Conservation (phyloP, 139 green algal species). For the Chlamydomonas sp. region DNA sequence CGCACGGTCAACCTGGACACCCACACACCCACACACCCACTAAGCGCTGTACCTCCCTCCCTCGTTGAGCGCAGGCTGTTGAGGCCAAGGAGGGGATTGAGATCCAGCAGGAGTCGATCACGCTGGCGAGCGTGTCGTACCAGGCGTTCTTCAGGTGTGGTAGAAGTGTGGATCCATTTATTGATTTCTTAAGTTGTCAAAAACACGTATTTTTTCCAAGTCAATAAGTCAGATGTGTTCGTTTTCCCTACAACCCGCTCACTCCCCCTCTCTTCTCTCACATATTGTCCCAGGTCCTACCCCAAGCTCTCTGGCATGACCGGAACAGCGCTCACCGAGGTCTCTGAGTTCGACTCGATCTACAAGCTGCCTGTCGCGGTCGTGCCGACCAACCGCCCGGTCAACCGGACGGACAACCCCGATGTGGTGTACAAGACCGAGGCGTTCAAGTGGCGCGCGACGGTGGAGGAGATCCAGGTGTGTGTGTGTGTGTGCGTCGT, state of each 20-base stretch:
- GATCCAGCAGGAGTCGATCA: constrained; percentile 95
- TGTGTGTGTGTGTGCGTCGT: constrained; percentile 3
- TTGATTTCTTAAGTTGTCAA: neutral
- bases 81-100: constrained; percentile 94
- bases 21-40: neutral
- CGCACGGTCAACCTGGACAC: too few species aligned
- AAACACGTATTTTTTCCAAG: too few species aligned
- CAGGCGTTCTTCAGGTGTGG: constrained; percentile 77
- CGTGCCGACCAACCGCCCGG: constrained; percentile 49
- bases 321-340: constrained; percentile 89
- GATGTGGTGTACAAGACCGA: constrained; percentile 90
- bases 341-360: constrained; percentile 91
- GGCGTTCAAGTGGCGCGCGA: constrained; percentile 82
- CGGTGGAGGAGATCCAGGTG: constrained; percentile 21
- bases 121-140: constrained; percentile 91
- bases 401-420: constrained; percentile 69
- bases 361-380: constrained; percentile 89
- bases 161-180: neutral
- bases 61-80: constrained; percentile 58
- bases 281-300: too few species aligned
- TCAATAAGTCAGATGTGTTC: too few species aligned
- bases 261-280: too few species aligned
- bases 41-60: neutral
- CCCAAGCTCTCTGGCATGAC: constrained; percentile 85
- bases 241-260: too few species aligned